These are phyloP conservation scores for Coprinopsis cinerea DNA, from an alignment of 768 basidiomycete species.

Conservation along the genomic window DNA sequence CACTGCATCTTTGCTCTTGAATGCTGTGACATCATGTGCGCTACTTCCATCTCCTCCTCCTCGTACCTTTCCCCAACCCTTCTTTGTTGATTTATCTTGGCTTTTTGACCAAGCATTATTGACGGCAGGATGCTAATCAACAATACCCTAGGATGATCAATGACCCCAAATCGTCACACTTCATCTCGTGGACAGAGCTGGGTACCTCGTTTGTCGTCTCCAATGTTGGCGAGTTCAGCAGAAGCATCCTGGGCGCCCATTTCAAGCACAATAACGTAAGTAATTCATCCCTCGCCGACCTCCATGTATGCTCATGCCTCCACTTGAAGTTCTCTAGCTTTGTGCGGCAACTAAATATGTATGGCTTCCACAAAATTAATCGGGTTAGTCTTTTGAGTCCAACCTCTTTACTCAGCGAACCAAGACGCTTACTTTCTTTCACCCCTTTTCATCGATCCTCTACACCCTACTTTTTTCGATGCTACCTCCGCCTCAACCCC, in stretches of 20 bases:
- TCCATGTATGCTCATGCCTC: slow-evolving; percentile 7
- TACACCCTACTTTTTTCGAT: no score
- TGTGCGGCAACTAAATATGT: slow-evolving; percentile 94
- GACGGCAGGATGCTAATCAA: not conserved
- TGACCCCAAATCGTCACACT: slow-evolving; percentile 72
- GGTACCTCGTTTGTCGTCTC: slow-evolving; percentile 84
- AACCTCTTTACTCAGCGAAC: not conserved
- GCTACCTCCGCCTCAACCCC: no score
- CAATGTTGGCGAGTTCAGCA: slow-evolving; percentile 81
- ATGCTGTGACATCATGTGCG: slow-evolving; percentile 10
- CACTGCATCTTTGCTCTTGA: no score
- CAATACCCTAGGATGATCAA: slow-evolving; percentile 66
- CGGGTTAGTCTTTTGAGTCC: slow-evolving; percentile 48
- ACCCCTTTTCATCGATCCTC: slow-evolving; percentile 5
- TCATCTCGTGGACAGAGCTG: slow-evolving; percentile 78
- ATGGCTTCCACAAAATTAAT: slow-evolving; percentile 93
- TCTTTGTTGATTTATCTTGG: no score
- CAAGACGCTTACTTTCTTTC: no score
- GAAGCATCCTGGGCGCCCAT: slow-evolving; percentile 78
- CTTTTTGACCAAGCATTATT: not conserved
- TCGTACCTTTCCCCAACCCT: no score
- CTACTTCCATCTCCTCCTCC: no score
- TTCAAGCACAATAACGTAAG: slow-evolving; percentile 89
- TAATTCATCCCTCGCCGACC: slow-evolving; percentile 12
- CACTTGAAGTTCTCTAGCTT: slow-evolving; percentile 80